A percentile compares a stretch with the other conserved stretches of the same genome.
Evolutionary conservation across 2,329 filamentous ascomycete species (phyloP).

Genomic region (Rasamsonia emersonii): DNA sequence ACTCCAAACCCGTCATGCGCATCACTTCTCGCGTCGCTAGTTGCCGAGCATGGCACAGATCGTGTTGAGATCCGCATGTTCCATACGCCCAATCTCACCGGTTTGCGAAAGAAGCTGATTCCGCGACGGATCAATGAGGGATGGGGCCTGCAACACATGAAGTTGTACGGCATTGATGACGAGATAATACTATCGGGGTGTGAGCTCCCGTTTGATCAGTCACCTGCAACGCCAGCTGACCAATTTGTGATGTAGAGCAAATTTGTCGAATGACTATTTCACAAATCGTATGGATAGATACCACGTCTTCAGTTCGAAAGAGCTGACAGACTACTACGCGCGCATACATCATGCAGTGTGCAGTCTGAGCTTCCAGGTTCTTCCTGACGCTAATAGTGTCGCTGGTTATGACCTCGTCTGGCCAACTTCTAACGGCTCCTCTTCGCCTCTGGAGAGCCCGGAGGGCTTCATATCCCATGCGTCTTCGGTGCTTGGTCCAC

Average conservation of each 20-base stretch:
- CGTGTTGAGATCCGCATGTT: slow-evolving; percentile 95
- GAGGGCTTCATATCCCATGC: slow-evolving; percentile 61
- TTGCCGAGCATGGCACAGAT: slow-evolving; percentile 71
- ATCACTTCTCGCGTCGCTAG: slow-evolving; percentile 75
- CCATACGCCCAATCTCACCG: slow-evolving; percentile 91
- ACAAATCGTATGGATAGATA: slow-evolving; percentile 93
- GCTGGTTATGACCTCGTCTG: slow-evolving; percentile 55
- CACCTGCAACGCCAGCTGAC: slow-evolving; percentile 4
- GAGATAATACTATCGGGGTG: slow-evolving; percentile 90
- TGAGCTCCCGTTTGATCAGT: slow-evolving; percentile 13
- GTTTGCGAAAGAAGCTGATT: slow-evolving; percentile 71
- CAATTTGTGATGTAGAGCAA: slow-evolving; percentile 49
- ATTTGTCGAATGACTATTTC: slow-evolving; percentile 89
- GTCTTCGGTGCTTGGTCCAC: slow-evolving; percentile 55
- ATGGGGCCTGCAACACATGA: slow-evolving; percentile 98
- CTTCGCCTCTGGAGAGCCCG: slow-evolving; percentile 64
- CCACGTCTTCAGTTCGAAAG: slow-evolving; percentile 73
- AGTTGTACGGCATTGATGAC: slow-evolving; percentile 91
- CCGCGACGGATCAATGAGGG: slow-evolving; percentile 93
- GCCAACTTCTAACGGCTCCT: slow-evolving; percentile 65
- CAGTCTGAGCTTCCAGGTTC: slow-evolving; percentile 71
- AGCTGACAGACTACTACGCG: slow-evolving; percentile 75
- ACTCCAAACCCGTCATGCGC: slow-evolving; percentile 78
- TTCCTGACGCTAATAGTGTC: slow-evolving; percentile 42
- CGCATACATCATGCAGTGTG: slow-evolving; percentile 68